Base-by-base conservation (phyloP, 2,329 filamentous ascomycete genomes). In the Drechslera avenae region DNA sequence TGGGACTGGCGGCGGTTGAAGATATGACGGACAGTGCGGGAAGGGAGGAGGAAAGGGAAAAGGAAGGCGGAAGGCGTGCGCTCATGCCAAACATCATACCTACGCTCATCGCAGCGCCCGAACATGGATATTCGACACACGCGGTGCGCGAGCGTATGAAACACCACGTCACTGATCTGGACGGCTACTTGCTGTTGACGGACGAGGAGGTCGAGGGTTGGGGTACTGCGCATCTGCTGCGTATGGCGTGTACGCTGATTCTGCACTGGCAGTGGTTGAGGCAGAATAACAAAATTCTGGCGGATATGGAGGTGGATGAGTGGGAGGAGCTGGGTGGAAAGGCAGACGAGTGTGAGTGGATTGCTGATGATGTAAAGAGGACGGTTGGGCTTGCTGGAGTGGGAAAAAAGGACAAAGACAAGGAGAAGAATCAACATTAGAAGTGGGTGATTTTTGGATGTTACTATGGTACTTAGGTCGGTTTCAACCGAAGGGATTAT, bases 251-350 rank as follows among this genome's bases (percentile, higher is more conserved):
- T 5, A 50, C 56, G 34, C 55, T 61, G 2, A 30, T 64, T 1
- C 16, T 66, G 50, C 57, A 62, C 19, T 71, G 67, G 67, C 64
- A 67, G 50, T 67, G 64, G 67, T 34, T 71, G 44, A 54, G 66
- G 35, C 17, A 53, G 26, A 65, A 64, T 21, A 69, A 65, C 13
- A 59, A 59, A 39, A 43, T 40, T 5, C 26, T 71, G 28, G 57
- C 52, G 8, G 61, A 62, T 7, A 67, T 69, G 66, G 62, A 68
- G 32, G 47, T 56, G 2, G 3, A 34, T 12, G 59, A 47, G 5
- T 70, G 63, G 60, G 58, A 63, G 35, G 64, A 63, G 13, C 16
- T 69, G 40, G 64, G 62, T 2, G 57, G 54, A 0, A 55, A 35
- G 36, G 60, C 56, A 0, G 63, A 67, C 4, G 66, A 68, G 39